These are phyloP conservation scores for Curvularia verruculosa DNA, from an alignment of 2,329 filamentous ascomycete species.

Conservation along the genomic window DNA sequence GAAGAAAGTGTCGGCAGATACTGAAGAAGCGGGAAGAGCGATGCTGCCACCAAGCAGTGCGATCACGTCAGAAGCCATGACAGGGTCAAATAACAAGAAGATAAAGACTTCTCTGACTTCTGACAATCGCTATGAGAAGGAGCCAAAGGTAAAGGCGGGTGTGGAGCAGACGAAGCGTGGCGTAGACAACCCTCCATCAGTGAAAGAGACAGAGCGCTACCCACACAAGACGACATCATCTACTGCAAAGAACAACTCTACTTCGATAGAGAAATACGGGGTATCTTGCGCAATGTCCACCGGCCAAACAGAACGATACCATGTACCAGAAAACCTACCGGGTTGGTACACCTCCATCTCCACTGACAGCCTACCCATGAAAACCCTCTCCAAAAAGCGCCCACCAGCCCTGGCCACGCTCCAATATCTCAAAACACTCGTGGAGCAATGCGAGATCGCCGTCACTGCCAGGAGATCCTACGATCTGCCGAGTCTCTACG, in stretches of 20 bases:
- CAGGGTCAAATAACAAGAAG: background rate
- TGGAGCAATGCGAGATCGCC: conserved; percentile 25
- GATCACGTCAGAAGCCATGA: background rate
- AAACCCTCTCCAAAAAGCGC: conserved; percentile 18
- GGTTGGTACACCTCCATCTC: conserved; percentile 25
- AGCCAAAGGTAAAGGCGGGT: background rate
- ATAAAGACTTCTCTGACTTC: background rate
- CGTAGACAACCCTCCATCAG: background rate
- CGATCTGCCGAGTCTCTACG: conserved; percentile 25
- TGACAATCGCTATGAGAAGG: background rate
- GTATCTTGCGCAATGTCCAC: no score
- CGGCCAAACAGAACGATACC: conserved; percentile 3
- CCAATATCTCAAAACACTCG: conserved; percentile 33
- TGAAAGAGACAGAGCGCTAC: background rate
- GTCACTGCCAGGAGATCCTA: background rate
- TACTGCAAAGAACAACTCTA: background rate
- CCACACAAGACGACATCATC: background rate
- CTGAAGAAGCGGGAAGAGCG: background rate
- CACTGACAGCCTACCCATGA: background rate
- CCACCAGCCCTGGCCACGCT: conserved; percentile 24
- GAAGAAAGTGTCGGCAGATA: background rate
- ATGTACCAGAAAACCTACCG: conserved; percentile 1
- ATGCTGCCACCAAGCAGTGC: background rate
- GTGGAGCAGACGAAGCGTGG: background rate
- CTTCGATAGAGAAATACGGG: background rate